Conservation (phyloP, 1,284 basidiomycete genomes). For the Leucoagaricus sp. region DNA sequence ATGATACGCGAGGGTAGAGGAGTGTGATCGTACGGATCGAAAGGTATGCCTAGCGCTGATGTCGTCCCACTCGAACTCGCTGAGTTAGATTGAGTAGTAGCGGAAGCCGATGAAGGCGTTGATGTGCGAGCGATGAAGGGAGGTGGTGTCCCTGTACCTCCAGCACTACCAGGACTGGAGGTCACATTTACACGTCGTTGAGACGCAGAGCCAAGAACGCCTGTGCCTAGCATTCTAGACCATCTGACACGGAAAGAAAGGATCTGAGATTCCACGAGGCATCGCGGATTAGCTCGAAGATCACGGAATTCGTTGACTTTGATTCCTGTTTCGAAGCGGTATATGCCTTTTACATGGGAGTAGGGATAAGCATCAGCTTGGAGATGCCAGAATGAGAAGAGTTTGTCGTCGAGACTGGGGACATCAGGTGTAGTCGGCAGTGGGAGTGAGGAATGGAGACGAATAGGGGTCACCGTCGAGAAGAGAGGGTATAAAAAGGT, state of each 20-base stretch:
- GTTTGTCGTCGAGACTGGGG: conserved; percentile 82
- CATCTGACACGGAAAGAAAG: conserved; percentile 78
- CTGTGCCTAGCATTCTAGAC: conserved; percentile 69
- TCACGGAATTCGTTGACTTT: conserved; percentile 85
- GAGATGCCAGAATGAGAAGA: conserved; percentile 84
- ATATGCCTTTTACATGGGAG: conserved; percentile 81
- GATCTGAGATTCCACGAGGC: conserved; percentile 76
- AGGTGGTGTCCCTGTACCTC: conserved; percentile 32
- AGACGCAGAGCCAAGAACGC: conserved; percentile 42
- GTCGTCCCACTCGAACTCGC: conserved; percentile 31
- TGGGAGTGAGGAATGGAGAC: background rate
- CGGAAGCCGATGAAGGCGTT: conserved; percentile 1
- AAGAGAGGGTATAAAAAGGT: background rate
- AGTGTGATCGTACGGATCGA: conserved; percentile 72
- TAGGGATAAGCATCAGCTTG: conserved; percentile 74
- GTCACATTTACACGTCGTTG: conserved; percentile 27
- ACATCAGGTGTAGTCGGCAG: background rate
- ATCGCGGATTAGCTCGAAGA: conserved; percentile 80
- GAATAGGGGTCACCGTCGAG: background rate
- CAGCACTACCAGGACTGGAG: background rate
- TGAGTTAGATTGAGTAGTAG: conserved; percentile 17
- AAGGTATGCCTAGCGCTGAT: conserved; percentile 53
- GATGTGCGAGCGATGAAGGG: conserved; percentile 27
- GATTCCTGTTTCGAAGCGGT: conserved; percentile 81
- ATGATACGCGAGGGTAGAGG: conserved; percentile 65